Evolutionary conservation across 1,284 basidiomycete species (phyloP).

Genomic region (Tilletia setariae): DNA sequence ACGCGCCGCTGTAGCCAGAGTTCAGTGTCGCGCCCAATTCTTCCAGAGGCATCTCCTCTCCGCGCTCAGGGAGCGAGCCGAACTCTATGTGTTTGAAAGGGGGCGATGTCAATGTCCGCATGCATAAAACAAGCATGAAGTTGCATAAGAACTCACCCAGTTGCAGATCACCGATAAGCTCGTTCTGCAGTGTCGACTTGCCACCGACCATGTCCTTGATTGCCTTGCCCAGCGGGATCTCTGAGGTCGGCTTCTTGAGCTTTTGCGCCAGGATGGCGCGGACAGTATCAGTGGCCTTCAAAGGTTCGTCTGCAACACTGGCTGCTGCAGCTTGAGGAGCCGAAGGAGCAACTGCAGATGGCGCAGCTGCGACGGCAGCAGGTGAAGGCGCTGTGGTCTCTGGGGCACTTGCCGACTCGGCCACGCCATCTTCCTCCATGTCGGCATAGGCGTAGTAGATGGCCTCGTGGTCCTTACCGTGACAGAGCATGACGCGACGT

Average conservation of each 20-base stretch:
- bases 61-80: slow-evolving; percentile 74
- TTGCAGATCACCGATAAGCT: slow-evolving; percentile 85
- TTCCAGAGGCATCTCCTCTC: slow-evolving; percentile 82
- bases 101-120: slow-evolving; percentile 41
- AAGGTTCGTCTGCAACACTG: slow-evolving; percentile 79
- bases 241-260: slow-evolving; percentile 87
- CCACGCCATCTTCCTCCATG: slow-evolving; percentile 60
- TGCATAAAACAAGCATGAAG: background rate
- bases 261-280: slow-evolving; percentile 91
- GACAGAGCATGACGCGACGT: slow-evolving; percentile 79
- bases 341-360: slow-evolving; percentile 59
- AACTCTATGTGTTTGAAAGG: slow-evolving; percentile 48
- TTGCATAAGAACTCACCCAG: slow-evolving; percentile 67
- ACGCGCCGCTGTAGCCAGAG: slow-evolving; percentile 75
- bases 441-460: slow-evolving; percentile 98
- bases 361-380: slow-evolving; percentile 58
- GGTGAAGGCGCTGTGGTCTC: slow-evolving; percentile 56
- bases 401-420: slow-evolving; percentile 54
- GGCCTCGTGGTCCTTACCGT: slow-evolving; percentile 91
- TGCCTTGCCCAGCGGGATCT: slow-evolving; percentile 86
- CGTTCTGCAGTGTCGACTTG: slow-evolving; percentile 96
- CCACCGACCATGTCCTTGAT: slow-evolving; percentile 98
- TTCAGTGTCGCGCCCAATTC: slow-evolving; percentile 84
- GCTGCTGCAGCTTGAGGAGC: slow-evolving; percentile 61
- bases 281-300: slow-evolving; percentile 87